Conservation (phyloP, 2,329 filamentous ascomycete genomes). For the Hansfordia pulvinata region DNA sequence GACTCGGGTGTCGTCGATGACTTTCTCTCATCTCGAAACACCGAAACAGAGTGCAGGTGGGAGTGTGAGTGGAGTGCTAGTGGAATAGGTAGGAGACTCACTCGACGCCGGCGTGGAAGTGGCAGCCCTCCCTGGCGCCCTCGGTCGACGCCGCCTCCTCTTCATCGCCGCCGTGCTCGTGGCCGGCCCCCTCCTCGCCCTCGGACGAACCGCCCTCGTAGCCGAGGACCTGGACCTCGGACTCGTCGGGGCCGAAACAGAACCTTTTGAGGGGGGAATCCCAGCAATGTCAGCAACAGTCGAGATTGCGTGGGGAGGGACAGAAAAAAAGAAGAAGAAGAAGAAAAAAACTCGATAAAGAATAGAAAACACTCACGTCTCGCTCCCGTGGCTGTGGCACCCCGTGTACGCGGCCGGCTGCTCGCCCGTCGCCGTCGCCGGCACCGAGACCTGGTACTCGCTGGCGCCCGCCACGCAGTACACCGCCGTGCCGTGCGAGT, state of each 20-base stretch:
- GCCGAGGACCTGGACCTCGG: slow-evolving; percentile 43
- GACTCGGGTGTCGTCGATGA: too few species aligned
- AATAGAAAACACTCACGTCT: slow-evolving; percentile 24
- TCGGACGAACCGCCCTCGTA: slow-evolving; percentile 15
- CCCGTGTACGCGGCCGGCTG: slow-evolving; percentile 20
- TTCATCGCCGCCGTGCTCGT: slow-evolving; percentile 11
- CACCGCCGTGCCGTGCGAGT: slow-evolving; percentile 29
- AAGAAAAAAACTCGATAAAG: neutral
- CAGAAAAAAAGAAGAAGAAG: too few species aligned
- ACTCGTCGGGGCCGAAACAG: slow-evolving; percentile 44
- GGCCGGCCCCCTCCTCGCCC: slow-evolving; percentile 4
- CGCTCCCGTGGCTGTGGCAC: slow-evolving; percentile 35
- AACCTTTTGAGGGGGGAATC: slow-evolving; percentile 27
- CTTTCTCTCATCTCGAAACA: too few species aligned
- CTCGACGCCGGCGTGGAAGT: slow-evolving; percentile 67
- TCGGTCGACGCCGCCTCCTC: slow-evolving; percentile 7
- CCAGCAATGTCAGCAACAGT: slow-evolving; percentile 3
- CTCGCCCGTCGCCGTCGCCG: slow-evolving; percentile 12
- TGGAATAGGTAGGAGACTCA: too few species aligned
- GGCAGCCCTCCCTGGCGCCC: slow-evolving; percentile 37
- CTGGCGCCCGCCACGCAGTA: slow-evolving; percentile 19
- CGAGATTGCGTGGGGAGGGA: too few species aligned
- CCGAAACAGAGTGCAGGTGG: neutral
- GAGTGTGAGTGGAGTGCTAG: too few species aligned
- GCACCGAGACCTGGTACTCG: slow-evolving; percentile 16